Evolutionary conservation across 1,284 basidiomycete species (phyloP), one percentile per base, ranked within the genome.

Genomic region (Ceratobasidium sp.): DNA sequence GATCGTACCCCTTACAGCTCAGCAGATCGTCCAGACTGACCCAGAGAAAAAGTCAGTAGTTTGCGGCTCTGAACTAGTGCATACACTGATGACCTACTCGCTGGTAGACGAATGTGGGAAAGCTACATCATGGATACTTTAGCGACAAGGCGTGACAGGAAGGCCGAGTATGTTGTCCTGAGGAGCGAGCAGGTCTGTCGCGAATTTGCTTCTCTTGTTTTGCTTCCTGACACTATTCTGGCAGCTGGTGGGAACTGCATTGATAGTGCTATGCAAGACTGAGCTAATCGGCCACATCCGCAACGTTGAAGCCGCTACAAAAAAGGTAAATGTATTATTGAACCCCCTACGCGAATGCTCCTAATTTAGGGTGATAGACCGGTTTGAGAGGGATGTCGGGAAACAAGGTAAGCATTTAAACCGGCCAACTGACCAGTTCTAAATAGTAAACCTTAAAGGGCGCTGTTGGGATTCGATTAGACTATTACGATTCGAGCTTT

Each of bases 341-440:
- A 11, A 16, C 12, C 7, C 11, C 48, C n/a, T 33, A 25, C 18
- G 12, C 18, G 11, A 9, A 54, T 28, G 18, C 33, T 36, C 46
- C 42, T 36, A 56, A 73, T 75, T 30, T 73, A 48, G 16, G 58
- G 18, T 21, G 66, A 60, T 77, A 95, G 93, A 99, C 97, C 3
- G 97, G 97, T 23, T 84, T 99, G 46, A 88, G 94, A 72, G 97
- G 97, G 16, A 95, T 99, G 87, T 95, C 94, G 5, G 97, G 97
- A 25, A 99, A 99, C 82, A 99, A 96, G 82, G 73, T 72, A 48
- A 70, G 36, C 28, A 42, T 18, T 9, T 18, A 61, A 36, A 2
- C 28, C 23, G 9, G 25, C 4, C 16, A 23, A 33, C 21, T 8
- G 61, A 38, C 14, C 21, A 1, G 25, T n/a, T 60, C 25, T 44